Evolutionary conservation across 495 filamentous ascomycete genomes (phyloP), one percentile per base, ranked within the genome.

Genomic region (Xylaria nigripes): DNA sequence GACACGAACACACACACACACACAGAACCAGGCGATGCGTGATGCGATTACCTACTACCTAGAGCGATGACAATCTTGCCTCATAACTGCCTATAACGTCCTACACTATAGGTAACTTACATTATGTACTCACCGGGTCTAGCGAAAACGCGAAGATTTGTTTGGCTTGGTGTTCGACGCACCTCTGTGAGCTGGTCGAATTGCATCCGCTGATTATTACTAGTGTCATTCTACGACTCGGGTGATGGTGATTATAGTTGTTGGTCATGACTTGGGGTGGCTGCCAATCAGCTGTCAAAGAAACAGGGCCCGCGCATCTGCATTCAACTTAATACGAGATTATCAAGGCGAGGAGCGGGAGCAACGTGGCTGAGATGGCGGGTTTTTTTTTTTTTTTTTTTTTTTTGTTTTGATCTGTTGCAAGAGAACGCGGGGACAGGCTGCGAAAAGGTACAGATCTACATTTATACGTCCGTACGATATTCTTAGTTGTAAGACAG

Each of bases 251-350:
- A 24, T 21, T 45, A 25, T 52, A 32, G 21, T 45, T 22, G 41
- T 38, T 38, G 42, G 42, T 25, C 5, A 19, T 54, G 42, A 40
- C 36, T 40, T 40, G 36, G 3, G 25, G 41, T 42, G 34, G 44
- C 51, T 21, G 23, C 51, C 51, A 54, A 54, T 54, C 51, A 48
- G 34, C 29, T 32, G 18, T 18, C 41, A n/a, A 10, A 22, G 44
- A 48, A 32, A 21, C 21, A 42, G 24, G 45, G 34, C 23, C 23
- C 51, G 32, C 51, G 23, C 44, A 54, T 38, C 44, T 54, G 51
- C 51, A 54, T 22, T 29, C 21, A 40, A 32, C 32, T 41, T 34
- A 54, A 54, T 54, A 54, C 51, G 51, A 54, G 51, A 38, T 44
- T 8, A 25, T 22, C 42, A 27, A 23, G 47, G 21, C 38, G 29